Base-by-base conservation (phyloP, 441 rosid species). In the Populus hybrid region DNA sequence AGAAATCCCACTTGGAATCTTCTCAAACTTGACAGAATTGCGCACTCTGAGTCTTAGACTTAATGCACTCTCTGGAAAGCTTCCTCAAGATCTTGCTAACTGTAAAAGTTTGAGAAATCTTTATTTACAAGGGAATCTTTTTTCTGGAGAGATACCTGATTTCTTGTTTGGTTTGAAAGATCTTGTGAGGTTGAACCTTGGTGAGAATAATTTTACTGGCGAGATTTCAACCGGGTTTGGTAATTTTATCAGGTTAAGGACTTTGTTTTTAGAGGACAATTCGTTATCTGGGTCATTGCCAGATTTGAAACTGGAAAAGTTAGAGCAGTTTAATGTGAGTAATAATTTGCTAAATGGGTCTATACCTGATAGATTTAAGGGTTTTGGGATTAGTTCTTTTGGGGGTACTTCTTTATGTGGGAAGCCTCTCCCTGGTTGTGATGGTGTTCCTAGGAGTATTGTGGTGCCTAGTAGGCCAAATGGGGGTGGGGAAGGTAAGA, bases 21-120 rank as follows among this genome's bases (percentile, higher is more conserved):
- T 93, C 69, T 89, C 94, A 9, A 92, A 93, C 80, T 80, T 96
- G 61, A 90, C 98, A 0, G 78, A 82, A 24, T 91, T 96, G 46
- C 94, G 90, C 11, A 91, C 91, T 10, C 86, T 96, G n/a, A 91
- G 97, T 57, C 92, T 96, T 82, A 92, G 98, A n/a, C 80, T 90
- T 78, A 96, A 96, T 79, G 76, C 91, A 5, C 84, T 96, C 3
- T 71, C 86, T 2, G 95, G 96, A 8, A 34, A 78, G 5, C 84
- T 92, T 6, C 99, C 99, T 57, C 19, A 85, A 67, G 98, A 96
- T 89, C 94, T 96, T 46, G 88, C 85, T 23, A 72, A 77, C 75
- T 89, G 95, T 79, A 65, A 80, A 8, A 85, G 78, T 24, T 92
- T 96, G 36, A 90, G 92, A 21, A 88, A 89, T 74, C 83, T 96